Evolutionary conservation across 2,329 filamentous ascomycete genomes (phyloP), one percentile per base, ranked within the genome.

Genomic region (Aspergillus tanneri): DNA sequence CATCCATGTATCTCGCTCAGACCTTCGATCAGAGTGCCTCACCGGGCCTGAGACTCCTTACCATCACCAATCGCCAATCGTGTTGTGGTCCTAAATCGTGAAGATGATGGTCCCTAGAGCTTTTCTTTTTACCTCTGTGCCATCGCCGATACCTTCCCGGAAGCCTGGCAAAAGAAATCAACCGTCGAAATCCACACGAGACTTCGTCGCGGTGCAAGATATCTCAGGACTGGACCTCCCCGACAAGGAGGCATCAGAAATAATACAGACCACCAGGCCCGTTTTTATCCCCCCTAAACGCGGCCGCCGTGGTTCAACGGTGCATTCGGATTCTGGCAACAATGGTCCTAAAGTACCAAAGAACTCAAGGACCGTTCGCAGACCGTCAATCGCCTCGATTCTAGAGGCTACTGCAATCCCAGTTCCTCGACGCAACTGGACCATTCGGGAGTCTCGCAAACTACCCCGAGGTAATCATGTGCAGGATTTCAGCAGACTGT

Each of bases 361-460:
- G 44, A 54, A 54, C 21, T 45, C 54, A 1, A 50, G 48, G 18
- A 52, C 56, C 12, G 54, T 58, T 34, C 60, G 56, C 19, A 56
- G 60, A 45, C 61, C 63, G 8, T 60, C 64, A 12, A 46, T 43
- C 41, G 79, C 79, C 21, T 79, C 79, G 8, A 67, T 85, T 46
- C 67, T 85, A 25, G 78, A 81, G 46, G 75, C 81, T 37, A 85
- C 82, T 2, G 69, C 78, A 2, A 84, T 85, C 40, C 81, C 81
- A 3, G 74, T 75, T 16, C 77, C 77, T 49, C 66, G 67, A 35
- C 66, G 67, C 37, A 69, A 67, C 3, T 65, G 67, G 52, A 68
- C 68, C 8, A 66, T 67, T 52, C 67, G 66, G 47, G 59, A 67
- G 47, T 59, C 72, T 55, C 63, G 71, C 52, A 65, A 67, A 59